A percentile compares a stretch with the other conserved stretches of the same genome.
Evolutionary conservation across 2,329 filamentous ascomycete species (phyloP).

Genomic region (Alternaria angustiovoidea): DNA sequence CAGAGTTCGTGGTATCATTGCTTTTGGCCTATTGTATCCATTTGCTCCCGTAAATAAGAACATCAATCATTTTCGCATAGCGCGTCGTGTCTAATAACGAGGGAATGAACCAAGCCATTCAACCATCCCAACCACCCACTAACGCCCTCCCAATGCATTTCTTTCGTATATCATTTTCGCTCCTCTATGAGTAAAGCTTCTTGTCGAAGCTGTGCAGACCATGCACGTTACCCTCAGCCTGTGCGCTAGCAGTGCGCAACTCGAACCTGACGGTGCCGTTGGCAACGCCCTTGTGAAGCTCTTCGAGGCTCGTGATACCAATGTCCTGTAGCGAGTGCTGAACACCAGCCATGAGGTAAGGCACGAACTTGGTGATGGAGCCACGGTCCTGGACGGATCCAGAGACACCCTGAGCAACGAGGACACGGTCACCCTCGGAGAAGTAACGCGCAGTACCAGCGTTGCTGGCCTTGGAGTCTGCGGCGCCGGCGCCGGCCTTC

Average conservation of each 20-base stretch:
- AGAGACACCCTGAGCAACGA: conserved; percentile 96
- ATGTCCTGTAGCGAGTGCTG: conserved; percentile 98
- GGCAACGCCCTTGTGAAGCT: conserved; percentile 77
- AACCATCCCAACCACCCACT: conserved; percentile 14
- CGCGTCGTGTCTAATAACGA: conserved; percentile 25
- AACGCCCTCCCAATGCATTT: conserved; percentile 45
- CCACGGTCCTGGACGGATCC: conserved; percentile 83
- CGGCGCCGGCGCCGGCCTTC: conserved; percentile 81
- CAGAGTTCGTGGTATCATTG: conserved; percentile 47
- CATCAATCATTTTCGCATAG: conserved; percentile 34
- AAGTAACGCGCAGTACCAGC: conserved; percentile 98
- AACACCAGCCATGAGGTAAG: conserved; percentile 92
- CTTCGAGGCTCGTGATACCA: conserved; percentile 80
- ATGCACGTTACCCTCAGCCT: conserved; percentile 96
- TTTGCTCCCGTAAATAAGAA: conserved; percentile 28
- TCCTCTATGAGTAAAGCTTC: conserved; percentile 88
- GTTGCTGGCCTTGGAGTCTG: conserved; percentile 76
- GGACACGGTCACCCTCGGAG: conserved; percentile 91
- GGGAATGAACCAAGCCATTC: conserved; percentile 10
- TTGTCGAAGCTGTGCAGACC: conserved; percentile 98
- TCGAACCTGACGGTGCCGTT: conserved; percentile 87
- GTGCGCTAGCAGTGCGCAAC: conserved; percentile 90
- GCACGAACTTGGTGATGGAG: conserved; percentile 92
- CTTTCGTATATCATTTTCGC: conserved; percentile 7
- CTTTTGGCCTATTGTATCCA: conserved; percentile 40